Base-by-base conservation (phyloP, 768 basidiomycete species). In the Mycena venus region DNA sequence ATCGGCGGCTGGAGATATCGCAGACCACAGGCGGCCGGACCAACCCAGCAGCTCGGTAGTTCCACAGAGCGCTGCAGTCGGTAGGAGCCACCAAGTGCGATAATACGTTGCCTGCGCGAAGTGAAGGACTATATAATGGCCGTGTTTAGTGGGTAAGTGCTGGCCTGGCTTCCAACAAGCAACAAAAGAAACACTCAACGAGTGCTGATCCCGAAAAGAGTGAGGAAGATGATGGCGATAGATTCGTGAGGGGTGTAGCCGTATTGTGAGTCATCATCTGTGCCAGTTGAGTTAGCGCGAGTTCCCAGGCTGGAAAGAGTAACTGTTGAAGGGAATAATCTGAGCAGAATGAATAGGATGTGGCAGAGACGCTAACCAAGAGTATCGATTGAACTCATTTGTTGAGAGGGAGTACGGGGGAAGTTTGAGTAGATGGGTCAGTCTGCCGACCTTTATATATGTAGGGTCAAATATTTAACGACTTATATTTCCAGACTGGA, bases 21-120 rank as follows among this genome's bases (percentile, higher is more conserved):
- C 86, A 9, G 88, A 89, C 91, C 90, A 92, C 5, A 91, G 78
- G 23, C 91, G 80, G 2, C 83, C 91, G 9, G 80, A 75, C 92
- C 91, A 93, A 0, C 91, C 91, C 4, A 89, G 71, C 9, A 88
- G 75, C 77, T 93, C 92, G 9, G 87, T 77, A 0, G 87, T 14
- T 7, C 90, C 90, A 47, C 87, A 85, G 0, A 90, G 76, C 12
- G 85, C 81, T 3, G 84, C 85, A 0, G 91, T 91, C 1, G 86
- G 86, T 56, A 90, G 38, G 12, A 91, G 74, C 86, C 87, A 92
- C 88, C 90, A 91, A 36, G 85, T 79, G 11, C 86, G 85, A 73
- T 80, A 88, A 42, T 80, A 81, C 0, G 84, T 55, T 0, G 88
- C 84, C 80, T 91, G 88, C 1, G 75, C 83, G 6, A 85, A 10